These are phyloP conservation scores for Jimgerdemannia flammicorona DNA, from an alignment of 192 early-diverging fungal species.

Conservation along the genomic window DNA sequence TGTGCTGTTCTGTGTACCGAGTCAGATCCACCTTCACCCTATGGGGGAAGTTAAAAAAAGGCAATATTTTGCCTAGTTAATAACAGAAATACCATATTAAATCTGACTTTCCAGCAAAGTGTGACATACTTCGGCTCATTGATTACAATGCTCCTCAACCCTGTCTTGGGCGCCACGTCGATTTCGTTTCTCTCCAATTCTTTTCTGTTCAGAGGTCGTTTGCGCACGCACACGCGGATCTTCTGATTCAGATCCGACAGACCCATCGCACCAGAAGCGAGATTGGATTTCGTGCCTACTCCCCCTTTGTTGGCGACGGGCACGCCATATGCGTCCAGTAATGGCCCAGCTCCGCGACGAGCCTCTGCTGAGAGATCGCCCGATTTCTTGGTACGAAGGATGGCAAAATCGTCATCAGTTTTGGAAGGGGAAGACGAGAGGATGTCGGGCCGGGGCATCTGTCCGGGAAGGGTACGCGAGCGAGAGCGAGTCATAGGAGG, in stretches of 20 bases:
- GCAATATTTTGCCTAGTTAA: background rate
- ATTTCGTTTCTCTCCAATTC: constrained; percentile 78
- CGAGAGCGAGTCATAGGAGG: constrained; percentile 9
- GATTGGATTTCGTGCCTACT: constrained; percentile 1
- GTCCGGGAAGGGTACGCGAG: constrained; percentile 22
- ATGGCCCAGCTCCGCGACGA: constrained; percentile 31
- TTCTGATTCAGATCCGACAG: constrained; percentile 68
- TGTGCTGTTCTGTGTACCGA: constrained; percentile 91
- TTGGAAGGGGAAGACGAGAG: background rate
- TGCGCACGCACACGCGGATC: constrained; percentile 96
- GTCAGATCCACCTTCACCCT: constrained; percentile 94
- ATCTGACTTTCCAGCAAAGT: background rate
- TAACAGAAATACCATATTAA: constrained; percentile 7
- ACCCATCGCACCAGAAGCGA: constrained; percentile 13
- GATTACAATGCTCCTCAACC: constrained; percentile 72
- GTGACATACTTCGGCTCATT: constrained; percentile 88
- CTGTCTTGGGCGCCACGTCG: constrained; percentile 72
- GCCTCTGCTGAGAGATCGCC: constrained; percentile 20
- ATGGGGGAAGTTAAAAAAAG: constrained; percentile 2
- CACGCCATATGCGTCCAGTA: constrained; percentile 76
- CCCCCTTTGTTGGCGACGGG: constrained; percentile 29
- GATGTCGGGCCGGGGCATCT: constrained; percentile 15
- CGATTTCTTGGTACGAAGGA: background rate
- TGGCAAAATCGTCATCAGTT: background rate
- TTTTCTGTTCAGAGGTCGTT: constrained; percentile 88